Evolutionary conservation across 768 basidiomycete species (phyloP), one percentile per base, ranked within the genome.

Genomic region (Leccinum imitatum): DNA sequence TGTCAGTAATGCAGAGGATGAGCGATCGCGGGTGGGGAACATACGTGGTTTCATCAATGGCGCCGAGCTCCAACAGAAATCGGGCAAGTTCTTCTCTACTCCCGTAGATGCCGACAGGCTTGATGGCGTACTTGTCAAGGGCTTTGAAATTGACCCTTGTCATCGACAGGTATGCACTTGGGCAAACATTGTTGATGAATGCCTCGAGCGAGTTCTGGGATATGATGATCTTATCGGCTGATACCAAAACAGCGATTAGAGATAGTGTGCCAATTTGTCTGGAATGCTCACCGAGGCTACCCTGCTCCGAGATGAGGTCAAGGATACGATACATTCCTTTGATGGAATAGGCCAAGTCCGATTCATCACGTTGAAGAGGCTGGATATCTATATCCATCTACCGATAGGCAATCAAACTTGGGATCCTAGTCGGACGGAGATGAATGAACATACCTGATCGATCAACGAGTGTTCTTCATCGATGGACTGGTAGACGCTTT

Each of bases 161-260:
- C 53, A 85, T 72, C 0, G 83, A 82, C 1, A 64, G 60, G 63
- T 84, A 87, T 5, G 86, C 79, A 1, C 82, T 79, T 0, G 85
- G 83, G 44, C 65, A 75, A 9, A 85, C 50, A 17, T 65, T 66
- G 54, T 86, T 82, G 64, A 84, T 77, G 54, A 87, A 79, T 3
- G 72, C 61, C 59, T 73, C 71, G 13, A 87, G 71, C 3, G 82
- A 80, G 3, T 77, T 71, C 66, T 85, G 83, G 2, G 76, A 74
- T 30, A 87, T 87, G 68, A 87, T 81, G 33, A 87, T 79, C 65
- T 87, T 87, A 63, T 86, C 84, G 41, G 85, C 85, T 85, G 60
- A 54, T 53, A 17, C 30, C n/a, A 53, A 9, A 54, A n/a, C 17
- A 23, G 54, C 14, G 1, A 37, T 59, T 10, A 35, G 10, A 41